Conservation (phyloP, 2,329 filamentous ascomycete genomes). For the Cadophora luteo-olivacea region DNA sequence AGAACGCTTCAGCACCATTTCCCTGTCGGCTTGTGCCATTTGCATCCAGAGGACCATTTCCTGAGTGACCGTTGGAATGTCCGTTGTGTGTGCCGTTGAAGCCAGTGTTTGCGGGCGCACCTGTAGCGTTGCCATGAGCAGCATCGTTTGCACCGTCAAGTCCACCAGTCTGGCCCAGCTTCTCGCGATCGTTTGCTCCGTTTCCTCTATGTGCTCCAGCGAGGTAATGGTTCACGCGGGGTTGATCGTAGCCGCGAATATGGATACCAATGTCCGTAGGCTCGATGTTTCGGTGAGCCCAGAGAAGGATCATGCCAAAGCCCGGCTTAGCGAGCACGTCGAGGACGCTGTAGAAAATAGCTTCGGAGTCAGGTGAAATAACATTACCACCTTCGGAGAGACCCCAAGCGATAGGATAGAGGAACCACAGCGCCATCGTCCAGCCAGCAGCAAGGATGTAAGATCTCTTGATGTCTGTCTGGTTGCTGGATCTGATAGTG, state of each 20-base stretch:
- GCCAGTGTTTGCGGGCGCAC: not conserved
- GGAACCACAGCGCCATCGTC: conserved; percentile 66
- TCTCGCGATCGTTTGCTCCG: not conserved
- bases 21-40: not conserved
- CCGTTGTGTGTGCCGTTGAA: not conserved
- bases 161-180: not conserved
- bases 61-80: not conserved
- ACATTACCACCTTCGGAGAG: conserved; percentile 69
- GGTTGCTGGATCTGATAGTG: conserved; percentile 54
- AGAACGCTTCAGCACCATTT: not conserved
- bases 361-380: conserved; percentile 70
- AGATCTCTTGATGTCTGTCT: conserved; percentile 50
- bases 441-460: conserved; percentile 63
- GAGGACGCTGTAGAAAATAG: conserved; percentile 70
- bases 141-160: not conserved
- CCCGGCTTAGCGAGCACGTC: conserved; percentile 70
- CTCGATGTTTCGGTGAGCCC: conserved; percentile 67
- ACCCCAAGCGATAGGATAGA: conserved; percentile 71
- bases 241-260: conserved; percentile 43
- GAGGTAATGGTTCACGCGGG: not conserved
- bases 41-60: not conserved
- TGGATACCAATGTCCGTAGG: conserved; percentile 60
- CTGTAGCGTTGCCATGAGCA: not conserved
- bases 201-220: not conserved
- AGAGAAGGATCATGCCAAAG: conserved; percentile 65